Conservation (phyloP, 768 basidiomycete genomes). For the Tulasnella sp. region DNA sequence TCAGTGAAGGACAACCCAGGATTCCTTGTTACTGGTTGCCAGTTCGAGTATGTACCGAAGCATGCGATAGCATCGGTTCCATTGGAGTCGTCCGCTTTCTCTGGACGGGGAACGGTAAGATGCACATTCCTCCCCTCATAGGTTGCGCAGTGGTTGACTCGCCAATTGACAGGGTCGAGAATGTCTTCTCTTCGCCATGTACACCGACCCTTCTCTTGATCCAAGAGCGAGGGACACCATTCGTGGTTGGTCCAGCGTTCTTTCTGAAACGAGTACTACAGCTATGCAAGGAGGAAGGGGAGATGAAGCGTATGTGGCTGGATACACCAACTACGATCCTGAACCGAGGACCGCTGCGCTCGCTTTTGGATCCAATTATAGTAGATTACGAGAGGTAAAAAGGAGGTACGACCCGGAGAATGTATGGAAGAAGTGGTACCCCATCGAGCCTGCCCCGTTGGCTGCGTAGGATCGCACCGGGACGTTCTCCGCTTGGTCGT, state of each 20-base stretch:
- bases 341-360: background rate
- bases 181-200: background rate
- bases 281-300: background rate
- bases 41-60: background rate
- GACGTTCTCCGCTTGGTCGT: too few species aligned
- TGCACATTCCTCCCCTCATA: background rate
- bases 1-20: background rate
- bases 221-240: background rate
- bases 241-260: background rate
- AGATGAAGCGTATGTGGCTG: background rate
- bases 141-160: background rate
- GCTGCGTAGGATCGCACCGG: background rate
- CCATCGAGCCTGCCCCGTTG: conserved; percentile 21
- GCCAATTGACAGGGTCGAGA: background rate
- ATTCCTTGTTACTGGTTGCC: background rate
- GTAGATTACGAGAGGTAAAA: conserved; percentile 20
- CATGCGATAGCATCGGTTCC: background rate
- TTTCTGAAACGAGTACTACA: background rate
- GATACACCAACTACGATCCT: conserved; percentile 17
- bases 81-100: background rate
- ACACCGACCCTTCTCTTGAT: background rate
- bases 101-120: background rate
- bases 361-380: conserved; percentile 23
- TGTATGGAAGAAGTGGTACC: conserved; percentile 29
- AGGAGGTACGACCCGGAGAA: conserved; percentile 27